These are phyloP conservation scores for Athelia psychrophila DNA, from an alignment of 1,284 basidiomycete species.

Conservation along the genomic window DNA sequence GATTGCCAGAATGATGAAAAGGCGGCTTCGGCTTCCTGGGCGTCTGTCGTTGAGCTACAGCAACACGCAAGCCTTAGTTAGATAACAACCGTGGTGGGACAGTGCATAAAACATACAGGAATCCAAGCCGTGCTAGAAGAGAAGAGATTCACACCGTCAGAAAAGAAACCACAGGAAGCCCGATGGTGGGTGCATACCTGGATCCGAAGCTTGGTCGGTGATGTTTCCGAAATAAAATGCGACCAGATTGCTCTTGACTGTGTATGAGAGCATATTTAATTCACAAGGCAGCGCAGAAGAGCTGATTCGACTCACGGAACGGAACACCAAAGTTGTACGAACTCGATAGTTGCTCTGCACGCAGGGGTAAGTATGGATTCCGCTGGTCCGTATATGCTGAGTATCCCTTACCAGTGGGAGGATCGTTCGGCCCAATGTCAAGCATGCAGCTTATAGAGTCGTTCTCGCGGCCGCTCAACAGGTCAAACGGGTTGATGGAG, in stretches of 20 bases:
- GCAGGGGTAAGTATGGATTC: not conserved
- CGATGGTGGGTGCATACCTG: not conserved
- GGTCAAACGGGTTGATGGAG: not conserved
- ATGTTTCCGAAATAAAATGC: not conserved
- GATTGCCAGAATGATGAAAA: not conserved
- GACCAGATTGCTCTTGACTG: constrained; percentile 1
- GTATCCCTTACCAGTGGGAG: not conserved
- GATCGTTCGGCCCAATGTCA: not conserved
- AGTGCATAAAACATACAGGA: not conserved
- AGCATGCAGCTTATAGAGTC: not conserved
- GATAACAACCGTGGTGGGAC: not conserved
- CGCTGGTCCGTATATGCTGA: not conserved
- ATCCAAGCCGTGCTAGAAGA: not conserved
- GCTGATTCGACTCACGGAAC: not conserved
- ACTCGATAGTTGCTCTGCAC: not conserved
- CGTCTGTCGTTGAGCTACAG: not conserved
- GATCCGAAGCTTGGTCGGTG: not conserved
- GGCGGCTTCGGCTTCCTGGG: not conserved
- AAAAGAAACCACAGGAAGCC: not conserved
- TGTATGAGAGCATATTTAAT: not conserved
- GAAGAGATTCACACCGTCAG: not conserved
- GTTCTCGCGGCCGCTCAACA: not conserved
- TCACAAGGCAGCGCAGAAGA: not conserved
- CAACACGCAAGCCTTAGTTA: not conserved
- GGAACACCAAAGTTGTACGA: not conserved